Percentiles rank a stretch among this genome's conserved stretches.
Conservation (phyloP, 2,329 filamentous ascomycete species). For the Emmonsiellopsis sp. region DNA sequence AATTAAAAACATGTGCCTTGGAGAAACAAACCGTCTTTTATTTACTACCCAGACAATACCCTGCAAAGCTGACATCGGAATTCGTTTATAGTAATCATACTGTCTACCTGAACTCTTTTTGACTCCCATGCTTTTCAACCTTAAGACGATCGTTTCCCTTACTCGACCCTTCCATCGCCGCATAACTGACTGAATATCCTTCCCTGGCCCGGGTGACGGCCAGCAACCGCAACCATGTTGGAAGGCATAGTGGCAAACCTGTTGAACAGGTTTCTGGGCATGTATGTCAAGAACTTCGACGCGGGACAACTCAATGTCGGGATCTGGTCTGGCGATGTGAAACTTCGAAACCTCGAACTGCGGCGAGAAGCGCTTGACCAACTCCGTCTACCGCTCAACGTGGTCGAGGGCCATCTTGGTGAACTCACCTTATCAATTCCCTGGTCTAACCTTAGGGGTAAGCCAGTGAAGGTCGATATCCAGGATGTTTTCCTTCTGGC, state of each 20-base stretch:
- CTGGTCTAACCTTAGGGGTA: constrained; percentile 92
- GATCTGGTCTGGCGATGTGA: constrained; percentile 98
- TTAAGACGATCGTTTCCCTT: background rate
- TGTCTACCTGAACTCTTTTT: constrained; percentile 4
- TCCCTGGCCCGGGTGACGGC: constrained; percentile 66
- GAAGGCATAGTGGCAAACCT: constrained; percentile 94
- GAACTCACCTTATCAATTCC: constrained; percentile 87
- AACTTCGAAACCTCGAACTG: constrained; percentile 83
- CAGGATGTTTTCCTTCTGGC: constrained; percentile 95
- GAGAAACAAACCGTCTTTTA: background rate
- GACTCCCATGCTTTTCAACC: background rate
- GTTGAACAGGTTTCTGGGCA: constrained; percentile 97
- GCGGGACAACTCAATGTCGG: constrained; percentile 95
- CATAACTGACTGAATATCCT: constrained; percentile 10
- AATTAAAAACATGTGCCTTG: background rate
- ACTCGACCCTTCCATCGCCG: background rate
- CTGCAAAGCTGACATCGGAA: background rate
- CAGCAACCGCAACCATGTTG: constrained; percentile 64
- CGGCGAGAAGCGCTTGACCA: constrained; percentile 94
- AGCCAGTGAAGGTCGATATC: constrained; percentile 89
- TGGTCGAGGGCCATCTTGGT: constrained; percentile 88
- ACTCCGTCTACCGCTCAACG: constrained; percentile 91
- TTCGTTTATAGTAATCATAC: background rate
- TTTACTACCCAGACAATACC: background rate
- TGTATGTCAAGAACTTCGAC: constrained; percentile 99